phyloP scores from a whole-genome alignment of 2,329 filamentous ascomycete species.

The Cladosporium halotolerans region DNA sequence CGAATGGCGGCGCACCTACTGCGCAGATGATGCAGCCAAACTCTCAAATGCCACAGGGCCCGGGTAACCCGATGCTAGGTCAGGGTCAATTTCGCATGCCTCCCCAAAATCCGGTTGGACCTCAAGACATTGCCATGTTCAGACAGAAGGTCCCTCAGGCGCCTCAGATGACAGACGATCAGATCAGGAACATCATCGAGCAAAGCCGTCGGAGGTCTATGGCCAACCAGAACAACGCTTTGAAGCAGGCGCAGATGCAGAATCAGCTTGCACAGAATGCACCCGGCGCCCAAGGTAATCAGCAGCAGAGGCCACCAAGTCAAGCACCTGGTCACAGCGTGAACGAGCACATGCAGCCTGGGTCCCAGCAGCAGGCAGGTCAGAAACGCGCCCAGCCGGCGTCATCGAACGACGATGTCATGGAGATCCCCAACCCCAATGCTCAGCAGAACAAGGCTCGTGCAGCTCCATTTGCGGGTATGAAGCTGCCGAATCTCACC shows the following conservation, averaged over 20 bases:
- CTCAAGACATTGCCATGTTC: constrained; percentile 36
- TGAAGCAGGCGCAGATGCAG: constrained; percentile 13
- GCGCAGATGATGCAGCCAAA: constrained; percentile 12
- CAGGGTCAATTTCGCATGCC: constrained; percentile 9
- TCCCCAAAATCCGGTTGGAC: constrained; percentile 26
- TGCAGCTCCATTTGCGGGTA: background rate
- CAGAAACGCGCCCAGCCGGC: constrained; percentile 10
- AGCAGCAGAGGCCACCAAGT: constrained; percentile 3
- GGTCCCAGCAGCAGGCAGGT: constrained; percentile 2
- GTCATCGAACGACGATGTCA: constrained; percentile 34
- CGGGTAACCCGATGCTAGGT: constrained; percentile 20
- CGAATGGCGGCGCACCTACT: constrained; percentile 7
- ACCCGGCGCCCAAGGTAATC: background rate
- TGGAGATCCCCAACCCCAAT: constrained; percentile 33
- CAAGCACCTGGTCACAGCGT: background rate
- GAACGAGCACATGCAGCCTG: constrained; percentile 4
- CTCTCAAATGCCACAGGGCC: constrained; percentile 34
- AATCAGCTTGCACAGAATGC: constrained; percentile 8
- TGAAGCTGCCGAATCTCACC: constrained; percentile 11
- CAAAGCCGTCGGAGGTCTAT: constrained; percentile 5
- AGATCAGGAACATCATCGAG: constrained; percentile 32
- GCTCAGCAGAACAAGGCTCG: constrained; percentile 2
- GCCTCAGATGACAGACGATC: constrained; percentile 34
- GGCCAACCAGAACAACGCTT: background rate
- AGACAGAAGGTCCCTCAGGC: constrained; percentile 31